phyloP scores from a whole-genome alignment of 169 alveolate genomes.

The Plasmodium berghei region DNA sequence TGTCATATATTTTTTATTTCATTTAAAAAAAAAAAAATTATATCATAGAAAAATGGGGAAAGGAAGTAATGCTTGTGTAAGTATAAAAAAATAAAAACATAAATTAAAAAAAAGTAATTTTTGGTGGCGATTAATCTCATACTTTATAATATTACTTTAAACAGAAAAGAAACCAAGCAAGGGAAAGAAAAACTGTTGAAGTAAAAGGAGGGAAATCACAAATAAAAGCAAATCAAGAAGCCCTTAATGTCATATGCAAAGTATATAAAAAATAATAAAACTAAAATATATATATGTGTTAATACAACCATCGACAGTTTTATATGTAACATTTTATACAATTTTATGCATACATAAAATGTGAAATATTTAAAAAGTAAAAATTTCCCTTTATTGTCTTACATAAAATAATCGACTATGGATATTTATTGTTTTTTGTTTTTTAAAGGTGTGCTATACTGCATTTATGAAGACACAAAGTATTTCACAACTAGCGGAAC shows the following conservation, averaged over 20 bases:
- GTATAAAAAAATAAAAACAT: background rate
- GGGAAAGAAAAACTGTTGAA: slow-evolving; percentile 77
- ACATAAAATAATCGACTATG: too few relatives aligned
- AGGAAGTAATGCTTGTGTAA: slow-evolving; percentile 77
- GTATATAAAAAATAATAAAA: slow-evolving; percentile 13
- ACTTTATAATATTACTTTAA: background rate
- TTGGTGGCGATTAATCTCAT: too few relatives aligned
- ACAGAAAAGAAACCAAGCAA: slow-evolving; percentile 77
- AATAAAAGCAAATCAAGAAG: slow-evolving; percentile 69
- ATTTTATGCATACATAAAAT: background rate
- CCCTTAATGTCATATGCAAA: slow-evolving; percentile 71
- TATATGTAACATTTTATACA: background rate
- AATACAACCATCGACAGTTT: background rate
- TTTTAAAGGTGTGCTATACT: slow-evolving; percentile 67
- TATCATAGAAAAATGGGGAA: slow-evolving; percentile 44
- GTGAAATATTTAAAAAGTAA: too few relatives aligned
- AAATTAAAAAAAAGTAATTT: too few relatives aligned
- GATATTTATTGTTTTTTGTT: background rate
- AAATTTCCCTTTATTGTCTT: too few relatives aligned
- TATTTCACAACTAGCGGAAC: slow-evolving; percentile 76
- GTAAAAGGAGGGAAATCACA: slow-evolving; percentile 76
- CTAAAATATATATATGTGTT: slow-evolving; percentile 3
- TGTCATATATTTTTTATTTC: background rate
- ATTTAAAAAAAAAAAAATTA: background rate
- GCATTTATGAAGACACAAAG: slow-evolving; percentile 77